phyloP scores from a whole-genome alignment of 345 rosid species.

The Hevea brasiliensis region DNA sequence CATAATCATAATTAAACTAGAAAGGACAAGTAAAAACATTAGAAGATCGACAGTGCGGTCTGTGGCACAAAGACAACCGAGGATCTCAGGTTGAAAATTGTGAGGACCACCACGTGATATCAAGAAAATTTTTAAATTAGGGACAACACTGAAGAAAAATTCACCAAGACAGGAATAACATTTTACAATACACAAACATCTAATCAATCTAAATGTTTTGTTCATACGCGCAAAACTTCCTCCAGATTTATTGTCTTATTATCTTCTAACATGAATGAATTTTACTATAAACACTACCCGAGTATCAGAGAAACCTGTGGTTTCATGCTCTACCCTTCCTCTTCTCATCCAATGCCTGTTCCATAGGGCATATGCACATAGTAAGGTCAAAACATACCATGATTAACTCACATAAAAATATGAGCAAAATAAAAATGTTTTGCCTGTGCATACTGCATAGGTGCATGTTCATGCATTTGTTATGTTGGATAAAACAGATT shows the following conservation, averaged over 20 bases:
- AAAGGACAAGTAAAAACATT: too few species aligned
- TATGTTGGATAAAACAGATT: background rate
- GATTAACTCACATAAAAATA: too few species aligned
- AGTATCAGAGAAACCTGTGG: background rate
- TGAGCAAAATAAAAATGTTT: too few species aligned
- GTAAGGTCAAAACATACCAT: background rate
- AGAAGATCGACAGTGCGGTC: too few species aligned
- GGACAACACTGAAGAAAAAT: background rate
- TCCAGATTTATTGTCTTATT: conserved; percentile 25
- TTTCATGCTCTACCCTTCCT: conserved; percentile 62
- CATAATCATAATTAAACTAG: too few species aligned
- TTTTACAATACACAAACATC: background rate
- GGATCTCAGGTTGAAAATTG: background rate
- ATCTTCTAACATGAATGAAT: conserved; percentile 21
- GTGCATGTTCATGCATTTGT: background rate
- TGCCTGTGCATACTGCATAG: background rate
- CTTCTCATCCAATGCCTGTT: conserved; percentile 72
- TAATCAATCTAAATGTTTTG: background rate
- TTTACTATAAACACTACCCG: background rate
- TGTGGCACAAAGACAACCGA: background rate
- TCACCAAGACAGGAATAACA: background rate
- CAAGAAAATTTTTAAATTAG: background rate
- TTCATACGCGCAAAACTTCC: conserved; percentile 8
- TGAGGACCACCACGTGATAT: too few species aligned
- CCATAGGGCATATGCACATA: conserved; percentile 1